Base-by-base conservation (phyloP, 139 green algal species). In the Deuterostichococcus epilithicus region DNA sequence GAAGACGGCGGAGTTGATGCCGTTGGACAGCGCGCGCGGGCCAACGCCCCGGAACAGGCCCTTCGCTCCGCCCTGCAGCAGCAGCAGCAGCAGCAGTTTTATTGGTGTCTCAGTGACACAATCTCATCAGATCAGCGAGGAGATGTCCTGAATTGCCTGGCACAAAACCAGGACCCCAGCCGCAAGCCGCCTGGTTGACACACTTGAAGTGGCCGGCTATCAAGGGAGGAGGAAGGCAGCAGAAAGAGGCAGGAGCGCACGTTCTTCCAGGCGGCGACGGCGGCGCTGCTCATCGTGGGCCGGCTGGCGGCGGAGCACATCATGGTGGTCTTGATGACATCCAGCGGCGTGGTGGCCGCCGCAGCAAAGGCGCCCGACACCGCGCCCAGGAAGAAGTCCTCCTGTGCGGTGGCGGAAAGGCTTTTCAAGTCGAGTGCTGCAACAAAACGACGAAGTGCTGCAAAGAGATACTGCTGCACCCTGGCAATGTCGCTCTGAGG, bases 291-390 rank as follows among this genome's bases (percentile, higher is more conserved):
- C 39, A 97, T 83, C 32, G 88, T 91, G 0, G 92, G 93, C 20
- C 88, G 74, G 30, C 33, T 76, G 33, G 83, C 84, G 8, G 93
- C 92, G 38, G 70, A 85, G 85, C 88, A 94, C 91, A 97, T 97
- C 92, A 98, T 95, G 45, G 89, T 82, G 8, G 94, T 98, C 83
- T 98, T 98, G 35, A 98, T 80, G 6, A 98, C 94, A 72, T 98
- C 94, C 74, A 98, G 78, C 0, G 94, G 94, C 1, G 91, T 98
- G 15, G 94, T 98, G 34, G 90, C 88, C 10, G 91, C 94, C 26
- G 91, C 92, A 1, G 94, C 95, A 70, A 95, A 85, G 3, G 88
- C 91, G 35, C 94, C 86, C 37, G 92, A 87, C 69, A 88, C 45
- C 6, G 83, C 88, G n/a, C 94, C 94, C 83, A 97, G 94, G 5